Evolutionary conservation across 176 grass and related monocot species (phyloP), one percentile per base, ranked within the genome.

Genomic region (Saccharum spontaneum): DNA sequence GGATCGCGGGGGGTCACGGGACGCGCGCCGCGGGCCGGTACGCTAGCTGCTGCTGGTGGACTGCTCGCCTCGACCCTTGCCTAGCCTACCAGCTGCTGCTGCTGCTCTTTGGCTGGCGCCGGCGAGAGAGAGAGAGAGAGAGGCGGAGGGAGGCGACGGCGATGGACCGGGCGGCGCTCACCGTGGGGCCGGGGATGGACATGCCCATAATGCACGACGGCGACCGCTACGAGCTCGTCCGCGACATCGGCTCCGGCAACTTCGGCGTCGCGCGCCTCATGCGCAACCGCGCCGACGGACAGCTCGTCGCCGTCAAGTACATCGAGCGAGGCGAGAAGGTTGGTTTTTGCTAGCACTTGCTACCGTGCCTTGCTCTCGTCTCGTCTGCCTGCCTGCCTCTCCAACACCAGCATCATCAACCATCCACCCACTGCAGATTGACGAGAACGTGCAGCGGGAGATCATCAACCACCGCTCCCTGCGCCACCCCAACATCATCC

Each of bases 371-470:
- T 30, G 41, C 8, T 23, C n/a, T 64, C 9, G 60, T 37, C n/a
- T 64, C 9, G 77, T 40, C 28, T 13, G 1, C 46, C 12, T 10
- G 7, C 45, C 45, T 17, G 8, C 16, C 2, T n/a, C 20, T 9
- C 20, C 8, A 22, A 2, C 54, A n/a, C 18, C 54, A 57, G 3
- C 18, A 22, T 6, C 17, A 8, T 8, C 18, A 1, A 22, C 18
- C 52, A n/a, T 0, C 49, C 15, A 18, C 14, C 55, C 7, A 17
- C 78, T 85, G 71, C 87, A 98, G 96, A 98, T 98, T 38, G 97
- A 98, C 89, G 97, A 95, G 86, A 93, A 98, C 88, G 97, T 98
- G 79, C 93, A 89, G 83, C 87, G 93, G 70, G 97, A 98, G 87
- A 98, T 98, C 80, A 98, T 95, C 86, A 98, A 98, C 78, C 97